phyloP scores from a whole-genome alignment of 139 green algal genomes.

The Coelastrella sp. region DNA sequence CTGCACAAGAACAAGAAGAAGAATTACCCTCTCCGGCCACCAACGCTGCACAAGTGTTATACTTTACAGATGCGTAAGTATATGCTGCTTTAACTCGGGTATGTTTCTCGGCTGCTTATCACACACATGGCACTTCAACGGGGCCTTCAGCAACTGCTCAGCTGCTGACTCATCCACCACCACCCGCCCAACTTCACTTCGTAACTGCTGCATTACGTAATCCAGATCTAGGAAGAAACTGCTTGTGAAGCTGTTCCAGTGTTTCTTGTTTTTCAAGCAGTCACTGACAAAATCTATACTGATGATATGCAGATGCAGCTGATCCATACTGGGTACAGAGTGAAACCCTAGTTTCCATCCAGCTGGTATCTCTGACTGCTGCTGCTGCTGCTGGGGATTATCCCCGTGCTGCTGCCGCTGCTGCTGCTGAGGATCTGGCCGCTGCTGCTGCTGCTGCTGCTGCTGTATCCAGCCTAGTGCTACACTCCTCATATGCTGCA shows the following conservation, averaged over 20 bases:
- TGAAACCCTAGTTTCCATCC: constrained; percentile 83
- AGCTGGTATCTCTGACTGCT: not conserved
- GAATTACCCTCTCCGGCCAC: too few species aligned
- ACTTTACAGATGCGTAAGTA: constrained; percentile 34
- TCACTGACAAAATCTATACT: constrained; percentile 65
- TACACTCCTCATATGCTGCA: constrained; percentile 76
- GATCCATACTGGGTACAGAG: constrained; percentile 79
- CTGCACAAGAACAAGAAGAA: too few species aligned
- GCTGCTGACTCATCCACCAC: constrained; percentile 50
- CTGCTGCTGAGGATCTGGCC: constrained; percentile 38
- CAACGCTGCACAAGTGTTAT: too few species aligned
- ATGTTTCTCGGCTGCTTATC: constrained; percentile 62
- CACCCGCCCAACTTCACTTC: constrained; percentile 48
- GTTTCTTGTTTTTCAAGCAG: constrained; percentile 86
- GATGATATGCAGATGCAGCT: constrained; percentile 93
- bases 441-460: constrained; percentile 62
- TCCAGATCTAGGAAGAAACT: constrained; percentile 73
- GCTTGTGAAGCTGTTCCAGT: constrained; percentile 88
- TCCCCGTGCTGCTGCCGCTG: constrained; percentile 65
- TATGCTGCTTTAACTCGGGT: constrained; percentile 82
- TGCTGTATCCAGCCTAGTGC: constrained; percentile 57
- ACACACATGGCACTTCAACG: constrained; percentile 80
- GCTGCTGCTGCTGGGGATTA: not conserved
- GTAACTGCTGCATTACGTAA: constrained; percentile 53
- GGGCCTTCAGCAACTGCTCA: constrained; percentile 67